These are phyloP conservation scores for Kuraishia molischiana DNA, from an alignment of 805 yeast species.

Conservation along the genomic window DNA sequence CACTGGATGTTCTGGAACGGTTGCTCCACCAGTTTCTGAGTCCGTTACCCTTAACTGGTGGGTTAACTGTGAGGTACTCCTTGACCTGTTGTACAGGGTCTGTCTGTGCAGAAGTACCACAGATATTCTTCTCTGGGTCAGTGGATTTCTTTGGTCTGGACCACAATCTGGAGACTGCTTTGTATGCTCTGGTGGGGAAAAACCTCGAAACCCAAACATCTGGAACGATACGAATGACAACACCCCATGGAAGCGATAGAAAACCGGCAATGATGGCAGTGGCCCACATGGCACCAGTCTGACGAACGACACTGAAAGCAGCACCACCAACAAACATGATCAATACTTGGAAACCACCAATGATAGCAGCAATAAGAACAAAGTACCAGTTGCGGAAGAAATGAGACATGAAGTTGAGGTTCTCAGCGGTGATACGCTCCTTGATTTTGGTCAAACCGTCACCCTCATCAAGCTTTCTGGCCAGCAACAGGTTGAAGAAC, in stretches of 20 bases:
- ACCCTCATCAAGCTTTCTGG: slow-evolving; percentile 85
- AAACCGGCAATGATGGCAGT: slow-evolving; percentile 78
- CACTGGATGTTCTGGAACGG: not conserved
- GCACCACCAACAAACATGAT: slow-evolving; percentile 98
- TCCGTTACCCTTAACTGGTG: not conserved
- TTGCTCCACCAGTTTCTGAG: not conserved
- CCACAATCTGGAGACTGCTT: slow-evolving; percentile 5
- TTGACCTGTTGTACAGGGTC: not conserved
- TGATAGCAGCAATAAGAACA: slow-evolving; percentile 56
- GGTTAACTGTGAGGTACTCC: not conserved
- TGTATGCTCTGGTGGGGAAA: slow-evolving; percentile 55
- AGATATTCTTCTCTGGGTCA: not conserved
- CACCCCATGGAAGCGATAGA: slow-evolving; percentile 73
- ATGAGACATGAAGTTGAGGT: slow-evolving; percentile 77
- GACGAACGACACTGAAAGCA: slow-evolving; percentile 76
- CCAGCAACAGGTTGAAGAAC: slow-evolving; percentile 84
- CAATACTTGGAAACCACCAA: slow-evolving; percentile 76
- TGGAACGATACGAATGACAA: slow-evolving; percentile 69
- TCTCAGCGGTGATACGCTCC: slow-evolving; percentile 50
- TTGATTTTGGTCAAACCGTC: slow-evolving; percentile 51
- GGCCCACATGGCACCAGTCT: slow-evolving; percentile 84
- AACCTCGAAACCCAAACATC: slow-evolving; percentile 58
- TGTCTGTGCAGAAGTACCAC: not conserved
- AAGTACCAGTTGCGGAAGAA: slow-evolving; percentile 79
- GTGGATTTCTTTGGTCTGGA: not conserved